Conservation (phyloP, 305 asterid species). For the Fraxinus nigra region DNA sequence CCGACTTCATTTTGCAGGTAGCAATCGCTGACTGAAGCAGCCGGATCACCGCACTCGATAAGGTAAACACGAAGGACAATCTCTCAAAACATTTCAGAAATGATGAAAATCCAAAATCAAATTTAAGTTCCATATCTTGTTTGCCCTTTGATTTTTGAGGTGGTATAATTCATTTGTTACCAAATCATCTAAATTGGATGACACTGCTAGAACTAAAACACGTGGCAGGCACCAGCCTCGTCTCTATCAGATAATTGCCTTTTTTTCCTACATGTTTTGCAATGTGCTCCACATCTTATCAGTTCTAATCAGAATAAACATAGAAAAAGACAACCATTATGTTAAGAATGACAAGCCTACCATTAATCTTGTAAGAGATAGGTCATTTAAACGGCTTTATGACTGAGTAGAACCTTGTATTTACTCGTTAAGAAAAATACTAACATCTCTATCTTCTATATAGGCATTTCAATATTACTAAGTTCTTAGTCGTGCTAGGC, state of each 20-base stretch:
- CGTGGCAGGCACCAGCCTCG: neutral
- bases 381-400: neutral
- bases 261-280: neutral
- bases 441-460: neutral
- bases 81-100: no score
- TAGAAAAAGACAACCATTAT: neutral
- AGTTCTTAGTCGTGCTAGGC: neutral
- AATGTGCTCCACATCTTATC: neutral
- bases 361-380: neutral
- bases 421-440: neutral
- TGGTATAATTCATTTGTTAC: neutral
- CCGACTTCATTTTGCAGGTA: no score
- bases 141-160: neutral
- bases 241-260: neutral
- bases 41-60: no score
- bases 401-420: neutral
- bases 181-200: neutral
- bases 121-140: neutral
- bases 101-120: neutral
- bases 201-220: neutral
- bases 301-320: neutral
- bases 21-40: no score
- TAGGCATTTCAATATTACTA: neutral
- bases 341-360: neutral
- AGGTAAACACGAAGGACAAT: no score